phyloP scores from a whole-genome alignment of 179 eudicot genomes.

The Spinacia oleracea region DNA sequence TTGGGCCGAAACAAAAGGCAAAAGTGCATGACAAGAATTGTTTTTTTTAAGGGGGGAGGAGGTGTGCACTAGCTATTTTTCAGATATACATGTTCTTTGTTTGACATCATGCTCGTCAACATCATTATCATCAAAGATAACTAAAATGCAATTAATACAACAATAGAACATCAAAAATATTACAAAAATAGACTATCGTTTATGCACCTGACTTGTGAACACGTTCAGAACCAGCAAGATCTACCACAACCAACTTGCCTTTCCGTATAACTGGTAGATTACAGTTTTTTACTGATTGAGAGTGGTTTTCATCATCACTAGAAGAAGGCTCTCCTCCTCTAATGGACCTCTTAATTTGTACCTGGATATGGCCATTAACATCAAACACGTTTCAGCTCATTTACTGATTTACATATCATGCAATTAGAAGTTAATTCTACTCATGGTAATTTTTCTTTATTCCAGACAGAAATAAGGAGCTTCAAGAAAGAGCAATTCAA shows the following conservation, averaged over 20 bases:
- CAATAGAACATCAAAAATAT: neutral
- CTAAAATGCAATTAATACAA: slow-evolving; percentile 8
- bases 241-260: slow-evolving; percentile 92
- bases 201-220: slow-evolving; percentile 87
- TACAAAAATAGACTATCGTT: neutral
- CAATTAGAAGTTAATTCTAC: neutral
- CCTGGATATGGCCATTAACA: slow-evolving; percentile 46
- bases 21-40: neutral
- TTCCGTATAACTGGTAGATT: slow-evolving; percentile 76
- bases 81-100: neutral
- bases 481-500: neutral
- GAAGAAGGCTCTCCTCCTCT: slow-evolving; percentile 63
- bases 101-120: slow-evolving; percentile 7
- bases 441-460: neutral
- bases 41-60: neutral
- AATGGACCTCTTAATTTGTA: slow-evolving; percentile 78
- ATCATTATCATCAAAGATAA: neutral
- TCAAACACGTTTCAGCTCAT: neutral
- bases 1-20: too few relatives aligned
- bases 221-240: slow-evolving; percentile 99
- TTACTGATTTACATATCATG: neutral
- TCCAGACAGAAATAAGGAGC: neutral
- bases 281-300: slow-evolving; percentile 51
- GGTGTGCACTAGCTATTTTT: neutral
- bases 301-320: slow-evolving; percentile 53